Conservation (phyloP, 2,329 filamentous ascomycete genomes). For the Sporothrix variecibatus region DNA sequence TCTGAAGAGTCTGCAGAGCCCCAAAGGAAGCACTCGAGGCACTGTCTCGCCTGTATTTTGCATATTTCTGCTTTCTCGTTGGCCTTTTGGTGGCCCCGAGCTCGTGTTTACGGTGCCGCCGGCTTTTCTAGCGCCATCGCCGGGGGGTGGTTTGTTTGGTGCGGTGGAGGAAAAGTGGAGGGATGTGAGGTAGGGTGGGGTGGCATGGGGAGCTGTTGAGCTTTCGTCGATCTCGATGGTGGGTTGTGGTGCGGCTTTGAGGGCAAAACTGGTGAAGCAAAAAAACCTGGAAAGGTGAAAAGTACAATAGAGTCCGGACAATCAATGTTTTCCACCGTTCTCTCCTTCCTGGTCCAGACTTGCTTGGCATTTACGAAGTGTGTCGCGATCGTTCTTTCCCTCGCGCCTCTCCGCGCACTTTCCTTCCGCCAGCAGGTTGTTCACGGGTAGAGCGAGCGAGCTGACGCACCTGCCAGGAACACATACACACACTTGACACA, state of each 20-base stretch:
- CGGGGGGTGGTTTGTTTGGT: constrained; percentile 10
- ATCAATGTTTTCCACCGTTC: neutral
- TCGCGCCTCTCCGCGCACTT: neutral
- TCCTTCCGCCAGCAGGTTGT: neutral
- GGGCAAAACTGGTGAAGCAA: neutral
- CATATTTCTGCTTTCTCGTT: neutral
- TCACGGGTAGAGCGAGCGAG: neutral
- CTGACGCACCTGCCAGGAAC: neutral
- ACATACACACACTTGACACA: neutral
- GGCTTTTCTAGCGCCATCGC: constrained; percentile 18
- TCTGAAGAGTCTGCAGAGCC: neutral
- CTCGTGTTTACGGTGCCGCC: constrained; percentile 25
- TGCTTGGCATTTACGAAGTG: neutral
- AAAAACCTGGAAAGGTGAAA: neutral
- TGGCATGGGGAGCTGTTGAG: neutral
- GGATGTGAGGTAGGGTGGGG: neutral
- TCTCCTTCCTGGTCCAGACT: neutral
- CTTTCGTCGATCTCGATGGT: constrained; percentile 13
- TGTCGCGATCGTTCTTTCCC: constrained; percentile 1
- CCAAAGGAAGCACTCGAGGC: neutral
- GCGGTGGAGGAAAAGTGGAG: constrained; percentile 8
- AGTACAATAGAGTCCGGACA: neutral
- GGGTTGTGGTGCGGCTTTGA: neutral
- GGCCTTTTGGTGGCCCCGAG: neutral
- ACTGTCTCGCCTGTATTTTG: neutral